Conservation (phyloP, 2,329 filamentous ascomycete species). For the Setomelanomma holmii region DNA sequence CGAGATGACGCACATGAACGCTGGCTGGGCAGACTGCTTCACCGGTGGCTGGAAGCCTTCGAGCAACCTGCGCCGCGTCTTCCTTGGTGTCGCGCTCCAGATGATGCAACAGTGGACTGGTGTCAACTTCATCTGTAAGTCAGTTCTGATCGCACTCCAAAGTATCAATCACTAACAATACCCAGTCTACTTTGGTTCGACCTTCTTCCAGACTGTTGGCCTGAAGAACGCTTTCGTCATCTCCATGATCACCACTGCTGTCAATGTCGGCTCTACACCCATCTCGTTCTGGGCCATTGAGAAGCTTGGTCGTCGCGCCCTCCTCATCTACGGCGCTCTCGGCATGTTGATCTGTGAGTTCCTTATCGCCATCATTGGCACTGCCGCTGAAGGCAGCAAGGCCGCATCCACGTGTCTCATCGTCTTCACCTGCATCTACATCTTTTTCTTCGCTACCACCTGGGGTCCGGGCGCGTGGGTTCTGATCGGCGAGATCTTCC, state of each 20-base stretch:
- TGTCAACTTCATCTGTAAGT: constrained; percentile 75
- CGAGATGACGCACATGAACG: constrained; percentile 63
- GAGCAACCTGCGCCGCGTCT: constrained; percentile 58
- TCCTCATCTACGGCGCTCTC: constrained; percentile 78
- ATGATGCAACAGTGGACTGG: constrained; percentile 69
- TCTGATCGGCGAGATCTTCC: constrained; percentile 89
- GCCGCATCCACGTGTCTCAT: constrained; percentile 66
- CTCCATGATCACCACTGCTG: constrained; percentile 82
- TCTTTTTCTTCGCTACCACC: constrained; percentile 89
- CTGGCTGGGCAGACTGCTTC: constrained; percentile 74
- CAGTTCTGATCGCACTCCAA: neutral
- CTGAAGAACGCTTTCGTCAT: constrained; percentile 83
- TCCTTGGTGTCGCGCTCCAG: constrained; percentile 57
- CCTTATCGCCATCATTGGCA: constrained; percentile 75
- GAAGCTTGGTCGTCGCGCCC: constrained; percentile 77
- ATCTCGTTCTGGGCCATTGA: constrained; percentile 89
- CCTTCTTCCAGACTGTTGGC: constrained; percentile 81
- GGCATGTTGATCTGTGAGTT: constrained; percentile 90
- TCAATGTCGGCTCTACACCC: constrained; percentile 86
- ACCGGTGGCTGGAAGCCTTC: constrained; percentile 60
- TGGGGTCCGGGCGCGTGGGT: constrained; percentile 79
- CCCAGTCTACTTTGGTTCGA: constrained; percentile 66
- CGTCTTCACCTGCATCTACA: constrained; percentile 89
- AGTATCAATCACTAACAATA: neutral
- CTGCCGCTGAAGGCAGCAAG: constrained; percentile 52